Conservation (phyloP, 805 yeast species). For the Saccharomycopsis fermentans region DNA sequence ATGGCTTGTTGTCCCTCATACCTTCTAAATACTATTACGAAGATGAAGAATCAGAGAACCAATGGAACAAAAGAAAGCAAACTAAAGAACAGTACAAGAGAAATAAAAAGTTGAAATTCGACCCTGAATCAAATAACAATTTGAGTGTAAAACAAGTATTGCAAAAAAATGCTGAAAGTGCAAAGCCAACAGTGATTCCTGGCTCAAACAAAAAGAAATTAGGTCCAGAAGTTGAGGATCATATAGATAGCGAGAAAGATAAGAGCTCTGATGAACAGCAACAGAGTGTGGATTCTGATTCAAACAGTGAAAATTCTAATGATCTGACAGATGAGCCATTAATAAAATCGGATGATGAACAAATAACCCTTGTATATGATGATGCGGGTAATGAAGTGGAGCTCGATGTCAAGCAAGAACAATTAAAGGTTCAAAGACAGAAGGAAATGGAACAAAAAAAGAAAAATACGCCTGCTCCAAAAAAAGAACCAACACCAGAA, state of each 20-base stretch:
- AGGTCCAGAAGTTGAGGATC: slow-evolving; percentile 19
- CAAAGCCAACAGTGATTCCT: slow-evolving; percentile 34
- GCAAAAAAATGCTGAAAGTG: slow-evolving; percentile 43
- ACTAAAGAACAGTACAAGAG: slow-evolving; percentile 50
- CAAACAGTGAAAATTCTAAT: slow-evolving; percentile 21
- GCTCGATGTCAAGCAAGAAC: slow-evolving; percentile 11
- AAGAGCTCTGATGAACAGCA: slow-evolving; percentile 18
- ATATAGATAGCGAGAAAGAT: slow-evolving; percentile 23
- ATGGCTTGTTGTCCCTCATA: slow-evolving; percentile 78
- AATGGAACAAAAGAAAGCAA: slow-evolving; percentile 82
- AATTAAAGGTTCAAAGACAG: slow-evolving; percentile 17
- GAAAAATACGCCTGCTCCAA: slow-evolving; percentile 30
- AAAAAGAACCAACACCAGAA: slow-evolving; percentile 32
- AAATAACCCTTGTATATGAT: slow-evolving; percentile 45
- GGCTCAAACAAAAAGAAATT: slow-evolving; percentile 23
- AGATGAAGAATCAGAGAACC: slow-evolving; percentile 80
- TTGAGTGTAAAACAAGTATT: slow-evolving; percentile 48
- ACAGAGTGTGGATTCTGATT: slow-evolving; percentile 10
- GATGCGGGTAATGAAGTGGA: slow-evolving; percentile 55
- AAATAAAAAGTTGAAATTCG: slow-evolving; percentile 62
- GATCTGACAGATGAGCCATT: slow-evolving; percentile 21
- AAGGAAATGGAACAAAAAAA: slow-evolving; percentile 27
- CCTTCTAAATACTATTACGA: slow-evolving; percentile 85
- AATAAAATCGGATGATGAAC: slow-evolving; percentile 19
- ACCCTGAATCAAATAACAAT: slow-evolving; percentile 45